A percentile compares a stretch with the other conserved stretches of the same genome.
Evolutionary conservation across 352 stramenopile species (phyloP).

Genomic region (Thraustotheca clavata): DNA sequence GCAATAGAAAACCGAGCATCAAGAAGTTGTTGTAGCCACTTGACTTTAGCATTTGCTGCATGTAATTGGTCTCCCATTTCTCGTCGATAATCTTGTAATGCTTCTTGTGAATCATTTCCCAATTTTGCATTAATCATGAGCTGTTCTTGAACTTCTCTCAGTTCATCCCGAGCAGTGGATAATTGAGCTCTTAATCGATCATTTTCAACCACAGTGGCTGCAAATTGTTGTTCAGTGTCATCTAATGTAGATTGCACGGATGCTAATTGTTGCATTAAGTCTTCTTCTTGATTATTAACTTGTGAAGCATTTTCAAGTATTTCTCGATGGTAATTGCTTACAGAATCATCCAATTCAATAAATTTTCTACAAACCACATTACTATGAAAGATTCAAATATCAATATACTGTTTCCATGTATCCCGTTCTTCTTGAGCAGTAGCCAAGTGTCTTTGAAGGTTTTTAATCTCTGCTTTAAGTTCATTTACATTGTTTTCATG

Average conservation of each 20-base stretch:
- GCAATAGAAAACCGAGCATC: background rate
- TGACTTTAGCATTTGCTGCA: background rate
- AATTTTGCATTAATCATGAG: background rate
- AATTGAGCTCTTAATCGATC: background rate
- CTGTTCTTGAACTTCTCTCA: background rate
- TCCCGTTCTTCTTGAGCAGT: constrained; percentile 52
- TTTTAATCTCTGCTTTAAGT: constrained; percentile 47
- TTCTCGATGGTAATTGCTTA: background rate
- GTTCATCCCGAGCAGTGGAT: background rate
- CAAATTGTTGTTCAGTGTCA: background rate
- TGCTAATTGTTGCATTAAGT: background rate
- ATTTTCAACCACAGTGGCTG: background rate
- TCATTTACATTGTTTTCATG: constrained; percentile 55
- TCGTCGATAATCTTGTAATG: background rate
- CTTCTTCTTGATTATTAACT: background rate
- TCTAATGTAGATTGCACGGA: background rate
- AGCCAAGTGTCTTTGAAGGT: constrained; percentile 49
- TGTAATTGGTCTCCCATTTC: constrained; percentile 1
- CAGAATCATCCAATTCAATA: constrained; percentile 42
- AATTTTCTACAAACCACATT: constrained; percentile 32
- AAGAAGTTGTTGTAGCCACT: constrained; percentile 1
- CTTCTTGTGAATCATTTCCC: background rate
- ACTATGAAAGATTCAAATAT: background rate
- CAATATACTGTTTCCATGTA: constrained; percentile 30
- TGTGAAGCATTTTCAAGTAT: background rate